Evolutionary conservation across 495 filamentous ascomycete species (phyloP).

Genomic region (Penicillium paradoxum): DNA sequence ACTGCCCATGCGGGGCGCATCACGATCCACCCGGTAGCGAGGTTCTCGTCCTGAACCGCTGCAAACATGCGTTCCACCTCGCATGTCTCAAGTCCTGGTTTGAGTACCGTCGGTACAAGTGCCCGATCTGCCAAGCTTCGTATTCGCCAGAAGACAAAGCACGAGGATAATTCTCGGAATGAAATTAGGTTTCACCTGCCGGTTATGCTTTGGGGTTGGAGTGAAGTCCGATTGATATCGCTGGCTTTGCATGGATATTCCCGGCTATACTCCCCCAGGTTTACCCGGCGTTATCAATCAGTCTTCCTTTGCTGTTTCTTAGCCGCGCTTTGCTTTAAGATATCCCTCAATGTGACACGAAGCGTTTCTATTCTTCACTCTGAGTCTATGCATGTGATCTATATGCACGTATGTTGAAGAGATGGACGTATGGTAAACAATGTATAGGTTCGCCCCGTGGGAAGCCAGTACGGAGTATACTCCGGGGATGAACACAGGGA

Average conservation of each 20-base stretch:
- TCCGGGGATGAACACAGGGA: no score
- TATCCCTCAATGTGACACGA: slow-evolving; percentile 2
- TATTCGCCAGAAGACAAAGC: slow-evolving; percentile 19
- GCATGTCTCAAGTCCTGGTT: slow-evolving; percentile 34
- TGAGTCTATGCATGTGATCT: neutral
- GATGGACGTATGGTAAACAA: no score
- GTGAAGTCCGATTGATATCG: neutral
- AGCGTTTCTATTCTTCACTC: neutral
- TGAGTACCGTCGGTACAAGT: slow-evolving; percentile 28
- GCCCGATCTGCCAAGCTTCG: slow-evolving; percentile 32
- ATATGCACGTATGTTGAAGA: neutral
- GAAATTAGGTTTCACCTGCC: neutral
- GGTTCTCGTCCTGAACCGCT: slow-evolving; percentile 27
- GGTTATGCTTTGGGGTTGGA: neutral
- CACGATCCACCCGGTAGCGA: slow-evolving; percentile 4
- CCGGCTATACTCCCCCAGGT: neutral
- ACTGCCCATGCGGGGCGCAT: neutral
- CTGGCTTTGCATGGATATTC: neutral
- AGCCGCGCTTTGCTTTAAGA: neutral
- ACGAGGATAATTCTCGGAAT: slow-evolving; percentile 1
- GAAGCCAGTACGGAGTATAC: no score
- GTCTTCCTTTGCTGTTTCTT: neutral
- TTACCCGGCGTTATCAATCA: neutral
- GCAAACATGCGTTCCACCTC: slow-evolving; percentile 34
- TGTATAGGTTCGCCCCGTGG: no score